A percentile compares a stretch with the other conserved stretches of the same genome.
Conservation (phyloP, 2,329 filamentous ascomycete genomes). For the Byssoonygena ceratinophila region DNA sequence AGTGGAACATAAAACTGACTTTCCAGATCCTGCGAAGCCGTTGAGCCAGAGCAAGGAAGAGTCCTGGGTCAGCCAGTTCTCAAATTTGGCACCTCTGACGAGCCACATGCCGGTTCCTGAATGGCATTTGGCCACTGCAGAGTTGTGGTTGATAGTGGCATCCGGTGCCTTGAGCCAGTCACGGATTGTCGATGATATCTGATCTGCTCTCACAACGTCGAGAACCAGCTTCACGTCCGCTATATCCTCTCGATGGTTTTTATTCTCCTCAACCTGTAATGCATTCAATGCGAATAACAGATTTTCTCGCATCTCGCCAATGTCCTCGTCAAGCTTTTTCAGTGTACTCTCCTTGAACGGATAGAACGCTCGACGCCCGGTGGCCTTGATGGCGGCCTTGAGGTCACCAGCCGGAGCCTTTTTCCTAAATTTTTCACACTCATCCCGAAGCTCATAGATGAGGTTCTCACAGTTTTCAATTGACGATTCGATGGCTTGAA, state of each 20-base stretch:
- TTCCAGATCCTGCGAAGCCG: conserved; percentile 27
- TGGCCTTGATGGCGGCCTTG: conserved; percentile 14
- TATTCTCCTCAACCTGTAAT: no score
- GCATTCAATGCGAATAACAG: conserved; percentile 24
- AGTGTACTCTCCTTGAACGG: conserved; percentile 31
- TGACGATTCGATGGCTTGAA: conserved; percentile 20
- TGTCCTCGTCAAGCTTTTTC: conserved; percentile 31
- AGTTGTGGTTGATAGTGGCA: conserved; percentile 28
- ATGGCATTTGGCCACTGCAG: conserved; percentile 26
- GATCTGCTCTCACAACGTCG: background rate
- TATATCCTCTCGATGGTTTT: no score
- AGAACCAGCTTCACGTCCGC: no score
- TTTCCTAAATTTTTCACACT: conserved; percentile 24
- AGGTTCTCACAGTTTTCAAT: conserved; percentile 23
- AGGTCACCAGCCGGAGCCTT: conserved; percentile 2
- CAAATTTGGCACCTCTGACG: conserved; percentile 16
- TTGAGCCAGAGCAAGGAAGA: conserved; percentile 26
- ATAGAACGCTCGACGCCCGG: conserved; percentile 6
- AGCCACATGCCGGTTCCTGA: conserved; percentile 29
- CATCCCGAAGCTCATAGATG: conserved; percentile 24
- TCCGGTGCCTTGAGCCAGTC: conserved; percentile 32
- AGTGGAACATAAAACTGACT: conserved; percentile 26
- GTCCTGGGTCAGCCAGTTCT: conserved; percentile 19
- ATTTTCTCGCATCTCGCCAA: conserved; percentile 26
- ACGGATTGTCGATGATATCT: conserved; percentile 17